Percentiles rank a stretch among this genome's conserved stretches.
Conservation (phyloP, 805 yeast species). For the Lachancea sp. region DNA sequence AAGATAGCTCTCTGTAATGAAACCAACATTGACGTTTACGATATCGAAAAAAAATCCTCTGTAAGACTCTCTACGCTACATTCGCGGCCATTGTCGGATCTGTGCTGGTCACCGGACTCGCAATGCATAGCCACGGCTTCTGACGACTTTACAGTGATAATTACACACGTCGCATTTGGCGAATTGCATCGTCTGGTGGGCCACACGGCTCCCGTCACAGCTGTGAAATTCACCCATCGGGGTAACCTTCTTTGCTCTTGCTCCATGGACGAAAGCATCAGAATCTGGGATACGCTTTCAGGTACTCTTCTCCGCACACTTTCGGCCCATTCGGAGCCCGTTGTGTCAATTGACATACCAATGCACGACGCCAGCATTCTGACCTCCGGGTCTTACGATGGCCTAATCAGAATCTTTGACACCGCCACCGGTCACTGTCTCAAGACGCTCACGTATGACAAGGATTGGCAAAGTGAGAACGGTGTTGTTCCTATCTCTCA, state of each 20-base stretch:
- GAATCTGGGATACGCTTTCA: slow-evolving; percentile 73
- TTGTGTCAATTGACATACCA: slow-evolving; percentile 65
- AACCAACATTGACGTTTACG: slow-evolving; percentile 54
- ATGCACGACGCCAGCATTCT: slow-evolving; percentile 71
- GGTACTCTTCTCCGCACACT: slow-evolving; percentile 70
- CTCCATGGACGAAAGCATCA: slow-evolving; percentile 83
- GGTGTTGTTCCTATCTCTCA: slow-evolving; percentile 58
- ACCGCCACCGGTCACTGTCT: slow-evolving; percentile 85
- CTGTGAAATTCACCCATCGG: slow-evolving; percentile 60
- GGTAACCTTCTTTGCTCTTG: slow-evolving; percentile 80
- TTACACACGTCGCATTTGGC: slow-evolving; percentile 57
- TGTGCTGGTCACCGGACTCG: slow-evolving; percentile 74
- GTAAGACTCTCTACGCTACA: slow-evolving; percentile 31
- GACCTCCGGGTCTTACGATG: slow-evolving; percentile 88
- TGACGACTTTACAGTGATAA: slow-evolving; percentile 72
- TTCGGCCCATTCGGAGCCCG: slow-evolving; percentile 91
- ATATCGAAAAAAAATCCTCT: slow-evolving; percentile 34
- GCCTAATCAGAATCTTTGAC: slow-evolving; percentile 82
- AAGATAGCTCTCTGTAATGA: slow-evolving; percentile 56
- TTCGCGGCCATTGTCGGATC: slow-evolving; percentile 61
- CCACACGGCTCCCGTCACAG: slow-evolving; percentile 79
- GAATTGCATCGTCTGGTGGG: slow-evolving; percentile 46
- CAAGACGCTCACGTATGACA: slow-evolving; percentile 78
- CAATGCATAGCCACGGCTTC: slow-evolving; percentile 73
- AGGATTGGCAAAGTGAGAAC: slow-evolving; percentile 58